Evolutionary conservation across 129 eudicot species (phyloP).

Genomic region (Logfia minima): DNA sequence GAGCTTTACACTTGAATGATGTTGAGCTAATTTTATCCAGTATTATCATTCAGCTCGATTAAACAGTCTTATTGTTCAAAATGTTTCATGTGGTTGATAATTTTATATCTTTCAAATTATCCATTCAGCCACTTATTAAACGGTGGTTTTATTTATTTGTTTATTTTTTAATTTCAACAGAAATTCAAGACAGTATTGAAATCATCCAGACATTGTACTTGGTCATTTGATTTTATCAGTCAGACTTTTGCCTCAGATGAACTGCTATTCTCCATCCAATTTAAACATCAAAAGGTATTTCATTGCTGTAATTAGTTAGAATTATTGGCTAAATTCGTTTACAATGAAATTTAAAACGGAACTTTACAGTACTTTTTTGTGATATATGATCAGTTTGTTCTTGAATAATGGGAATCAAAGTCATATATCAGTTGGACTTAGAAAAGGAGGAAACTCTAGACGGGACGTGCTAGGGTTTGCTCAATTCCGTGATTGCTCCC

Average conservation of each 20-base stretch:
- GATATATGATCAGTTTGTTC: constrained; percentile 24
- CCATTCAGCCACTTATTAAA: neutral
- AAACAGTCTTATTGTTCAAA: neutral
- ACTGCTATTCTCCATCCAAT: constrained; percentile 22
- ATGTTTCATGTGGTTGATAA: neutral
- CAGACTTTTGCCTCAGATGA: constrained; percentile 27
- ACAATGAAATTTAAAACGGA: neutral
- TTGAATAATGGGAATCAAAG: constrained; percentile 31
- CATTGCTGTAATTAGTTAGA: neutral
- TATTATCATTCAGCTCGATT: neutral
- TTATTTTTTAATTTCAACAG: neutral
- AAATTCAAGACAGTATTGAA: neutral
- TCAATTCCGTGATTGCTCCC: constrained; percentile 21
- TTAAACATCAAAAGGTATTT: constrained; percentile 34
- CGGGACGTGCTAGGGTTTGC: constrained; percentile 34
- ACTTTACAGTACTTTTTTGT: neutral
- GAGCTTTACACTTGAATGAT: neutral
- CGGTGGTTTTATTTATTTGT: neutral
- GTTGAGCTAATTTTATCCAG: neutral
- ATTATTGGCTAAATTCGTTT: neutral
- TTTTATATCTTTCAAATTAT: neutral
- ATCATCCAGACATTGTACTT: constrained; percentile 6
- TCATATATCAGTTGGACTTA: constrained; percentile 30
- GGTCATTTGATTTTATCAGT: constrained; percentile 4
- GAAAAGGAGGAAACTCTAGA: constrained; percentile 41